Base-by-base conservation (phyloP, 2,329 filamentous ascomycete genomes). In the Ceratocystis ficicola region DNA sequence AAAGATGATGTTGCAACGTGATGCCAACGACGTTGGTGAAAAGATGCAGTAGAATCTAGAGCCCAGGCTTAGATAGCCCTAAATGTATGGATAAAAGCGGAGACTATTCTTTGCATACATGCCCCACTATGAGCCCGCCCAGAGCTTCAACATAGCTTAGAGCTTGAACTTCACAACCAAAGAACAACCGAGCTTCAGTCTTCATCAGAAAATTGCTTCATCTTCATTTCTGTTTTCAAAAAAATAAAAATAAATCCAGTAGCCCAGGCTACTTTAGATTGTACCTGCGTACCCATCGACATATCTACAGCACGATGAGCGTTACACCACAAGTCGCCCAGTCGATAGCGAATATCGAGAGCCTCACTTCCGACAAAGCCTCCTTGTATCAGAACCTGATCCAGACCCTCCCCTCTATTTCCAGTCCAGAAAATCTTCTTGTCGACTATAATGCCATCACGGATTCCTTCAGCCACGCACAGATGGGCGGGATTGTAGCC, bases 401-500 rank as follows among this genome's bases (percentile, higher is more conserved):
- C 69, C 69, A 73, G 66, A 74, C 77, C 69, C 72, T 81, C 70
- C 74, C 76, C 69, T 72, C 70, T 20, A 69, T 59, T 30, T 59
- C 78, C 15, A 73, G 77, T 3, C 75, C 77, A 1, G 44, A 72
- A 41, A 76, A 74, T 32, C 72, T 76, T 50, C 69, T 71, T 55
- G 71, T 81, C 68, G 85, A 92, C 74, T 80, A 92, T 67, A 84
- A 83, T 68, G 83, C 83, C 71, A 86, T 89, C 70, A 79, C 86
- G 65, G 81, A 86, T 71, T 83, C 81, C 62, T 80, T 92, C 64
- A 83, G 92, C 69, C 80, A 78, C 69, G 85, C 89, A 71, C 80
- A 81, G 25, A 81, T 92, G 65, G 88, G 62, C 30, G 62, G 88
- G 71, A 86, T 93, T 70, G 88, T 94, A n/a, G 81, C 86, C 36